A percentile compares a stretch with the other conserved stretches of the same genome.
Conservation (phyloP, 2,329 filamentous ascomycete species). For the Teratosphaeria destructans region DNA sequence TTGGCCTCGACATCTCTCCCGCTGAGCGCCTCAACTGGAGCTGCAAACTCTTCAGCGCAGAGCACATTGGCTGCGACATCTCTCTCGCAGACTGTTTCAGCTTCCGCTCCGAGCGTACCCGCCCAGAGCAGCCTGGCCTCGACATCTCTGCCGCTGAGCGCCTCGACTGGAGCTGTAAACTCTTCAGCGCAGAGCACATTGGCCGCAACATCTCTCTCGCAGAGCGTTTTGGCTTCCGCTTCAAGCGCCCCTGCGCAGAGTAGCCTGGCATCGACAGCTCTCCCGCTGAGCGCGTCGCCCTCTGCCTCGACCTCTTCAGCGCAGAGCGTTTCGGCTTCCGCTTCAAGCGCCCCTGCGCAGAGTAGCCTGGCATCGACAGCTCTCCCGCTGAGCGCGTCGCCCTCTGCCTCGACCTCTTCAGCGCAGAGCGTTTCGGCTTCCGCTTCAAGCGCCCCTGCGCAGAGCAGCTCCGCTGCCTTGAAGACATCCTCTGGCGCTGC, state of each 20-base stretch:
- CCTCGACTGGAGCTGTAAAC: background rate
- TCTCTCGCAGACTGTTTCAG: background rate
- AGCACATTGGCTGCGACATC: background rate
- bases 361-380: background rate
- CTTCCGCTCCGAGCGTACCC: background rate
- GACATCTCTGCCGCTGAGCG: too few species aligned
- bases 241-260: background rate
- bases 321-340: background rate
- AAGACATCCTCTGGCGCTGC: too few species aligned
- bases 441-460: background rate
- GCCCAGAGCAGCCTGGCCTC: background rate
- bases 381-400: background rate
- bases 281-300: background rate
- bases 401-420: background rate
- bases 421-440: background rate
- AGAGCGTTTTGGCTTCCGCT: background rate
- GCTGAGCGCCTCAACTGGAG: background rate
- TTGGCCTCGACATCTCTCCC: background rate
- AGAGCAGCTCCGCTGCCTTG: too few species aligned
- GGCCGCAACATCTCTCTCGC: background rate
- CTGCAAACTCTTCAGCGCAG: background rate
- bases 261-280: background rate
- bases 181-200: background rate
- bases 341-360: background rate
- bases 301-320: background rate